Base-by-base conservation (phyloP, 495 filamentous ascomycete genomes). In the Aspergillus wentii region DNA sequence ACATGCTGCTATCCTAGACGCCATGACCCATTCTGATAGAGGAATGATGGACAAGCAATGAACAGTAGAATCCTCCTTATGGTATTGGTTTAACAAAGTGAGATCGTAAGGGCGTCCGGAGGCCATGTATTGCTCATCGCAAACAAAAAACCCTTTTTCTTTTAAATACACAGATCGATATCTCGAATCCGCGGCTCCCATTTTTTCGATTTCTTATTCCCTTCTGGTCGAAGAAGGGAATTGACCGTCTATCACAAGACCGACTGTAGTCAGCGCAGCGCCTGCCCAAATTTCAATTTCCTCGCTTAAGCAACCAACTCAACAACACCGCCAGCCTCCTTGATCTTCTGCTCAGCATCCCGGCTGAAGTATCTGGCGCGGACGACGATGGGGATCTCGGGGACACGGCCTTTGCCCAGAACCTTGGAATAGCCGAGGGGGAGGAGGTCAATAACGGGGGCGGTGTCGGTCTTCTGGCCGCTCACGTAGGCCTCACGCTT, bases 271-370 rank as follows among this genome's bases (percentile, higher is more conserved):
- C 44, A 56, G 48, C 41, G 49, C 51, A 58, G 54, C 52, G 52
- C 54, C 57, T 54, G 52, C 53, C 52, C 49, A 45, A 51, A 52
- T 57, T 51, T 57, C 50, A 52, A 53, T 51, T 48, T 56, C 43
- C 57, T 57, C 51, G 54, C 66, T 78, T 85, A 95, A 68, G 87
- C 87, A 52, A 95, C 88, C 59, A 95, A 70, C 73, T 95, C 86
- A 47, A 92, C 76, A 54, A 94, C 79, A 62, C 89, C 88, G 64
- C 89, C 89, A 62, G 86, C 86, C 59, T 85, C 88, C 63, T 85
- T 90, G 72, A 95, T 95, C 80, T 95, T 95, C 71, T 79, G 71
- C 80, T 95, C 89, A 44, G 89, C 89, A 59, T 88, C 74, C 62
- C 80, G 79, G 72, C 82, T 88, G 68, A 95, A 80, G 67, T 84